Evolutionary conservation across 306 rosid species (phyloP).

Genomic region (Prunus mira): DNA sequence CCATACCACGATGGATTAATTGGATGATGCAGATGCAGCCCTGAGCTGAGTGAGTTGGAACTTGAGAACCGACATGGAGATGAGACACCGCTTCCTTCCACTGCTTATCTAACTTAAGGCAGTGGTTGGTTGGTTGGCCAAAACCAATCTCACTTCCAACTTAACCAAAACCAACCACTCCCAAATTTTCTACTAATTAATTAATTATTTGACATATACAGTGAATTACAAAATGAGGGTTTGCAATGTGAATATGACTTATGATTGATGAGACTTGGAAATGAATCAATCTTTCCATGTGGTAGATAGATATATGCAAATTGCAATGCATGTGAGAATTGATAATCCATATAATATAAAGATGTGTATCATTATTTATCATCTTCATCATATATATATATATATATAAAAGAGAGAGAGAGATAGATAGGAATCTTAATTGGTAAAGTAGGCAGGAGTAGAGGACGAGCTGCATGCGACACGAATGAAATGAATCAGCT

Average conservation of each 20-base stretch:
- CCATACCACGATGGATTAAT: not conserved
- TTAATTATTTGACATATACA: not conserved
- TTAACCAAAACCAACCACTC: conserved; percentile 18
- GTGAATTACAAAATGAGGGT: no score
- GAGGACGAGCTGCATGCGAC: conserved; percentile 10
- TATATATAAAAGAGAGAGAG: no score
- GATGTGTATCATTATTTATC: no score
- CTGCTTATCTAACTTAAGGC: conserved; percentile 12
- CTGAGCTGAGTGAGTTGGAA: not conserved
- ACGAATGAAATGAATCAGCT: not conserved
- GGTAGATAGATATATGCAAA: no score
- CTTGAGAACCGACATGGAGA: not conserved
- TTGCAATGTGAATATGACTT: no score
- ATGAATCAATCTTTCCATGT: no score
- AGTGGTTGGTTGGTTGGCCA: conserved; percentile 58
- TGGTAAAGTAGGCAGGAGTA: not conserved
- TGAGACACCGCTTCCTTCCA: conserved; percentile 3
- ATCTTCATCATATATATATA: no score
- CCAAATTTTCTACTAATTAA: not conserved
- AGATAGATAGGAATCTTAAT: not conserved
- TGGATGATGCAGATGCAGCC: not conserved
- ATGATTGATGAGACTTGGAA: no score
- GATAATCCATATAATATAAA: no score
- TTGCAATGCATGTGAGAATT: no score
- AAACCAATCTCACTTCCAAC: conserved; percentile 23